These are phyloP conservation scores for Didymella keratinophila DNA, from an alignment of 2,329 filamentous ascomycete genomes.

Conservation along the genomic window DNA sequence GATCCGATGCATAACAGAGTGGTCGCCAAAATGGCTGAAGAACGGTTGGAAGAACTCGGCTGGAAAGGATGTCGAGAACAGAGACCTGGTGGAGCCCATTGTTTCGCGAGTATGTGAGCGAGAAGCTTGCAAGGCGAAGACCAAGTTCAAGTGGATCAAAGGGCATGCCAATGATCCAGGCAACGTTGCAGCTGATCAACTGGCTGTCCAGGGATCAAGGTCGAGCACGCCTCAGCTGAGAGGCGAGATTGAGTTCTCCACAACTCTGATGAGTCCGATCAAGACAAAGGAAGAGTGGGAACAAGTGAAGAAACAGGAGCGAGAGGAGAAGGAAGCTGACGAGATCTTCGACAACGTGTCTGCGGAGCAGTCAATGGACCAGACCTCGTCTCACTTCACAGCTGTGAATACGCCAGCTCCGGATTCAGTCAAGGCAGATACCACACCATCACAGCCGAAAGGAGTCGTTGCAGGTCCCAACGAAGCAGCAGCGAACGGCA, in stretches of 20 bases:
- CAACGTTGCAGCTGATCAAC: slow-evolving; percentile 78
- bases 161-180: slow-evolving; percentile 77
- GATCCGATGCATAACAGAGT: slow-evolving; percentile 86
- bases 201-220: slow-evolving; percentile 32
- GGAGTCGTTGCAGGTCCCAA: not conserved
- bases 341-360: slow-evolving; percentile 7
- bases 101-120: slow-evolving; percentile 75
- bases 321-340: slow-evolving; percentile 15
- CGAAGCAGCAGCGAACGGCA: not conserved
- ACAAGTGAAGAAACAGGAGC: slow-evolving; percentile 15
- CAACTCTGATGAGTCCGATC: slow-evolving; percentile 22
- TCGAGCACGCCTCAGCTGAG: slow-evolving; percentile 27
- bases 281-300: slow-evolving; percentile 17
- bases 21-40: slow-evolving; percentile 78
- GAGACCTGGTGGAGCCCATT: slow-evolving; percentile 80
- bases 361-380: slow-evolving; percentile 11
- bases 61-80: slow-evolving; percentile 80
- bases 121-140: slow-evolving; percentile 60
- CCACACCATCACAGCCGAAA: not conserved
- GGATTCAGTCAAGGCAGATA: not conserved
- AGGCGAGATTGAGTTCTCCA: slow-evolving; percentile 19
- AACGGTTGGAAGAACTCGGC: slow-evolving; percentile 80
- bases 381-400: slow-evolving; percentile 15
- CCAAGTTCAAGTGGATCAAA: slow-evolving; percentile 87
- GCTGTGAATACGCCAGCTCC: slow-evolving; percentile 4